phyloP scores from a whole-genome alignment of 129 eudicot genomes.

The Scalesia atractyloides region DNA sequence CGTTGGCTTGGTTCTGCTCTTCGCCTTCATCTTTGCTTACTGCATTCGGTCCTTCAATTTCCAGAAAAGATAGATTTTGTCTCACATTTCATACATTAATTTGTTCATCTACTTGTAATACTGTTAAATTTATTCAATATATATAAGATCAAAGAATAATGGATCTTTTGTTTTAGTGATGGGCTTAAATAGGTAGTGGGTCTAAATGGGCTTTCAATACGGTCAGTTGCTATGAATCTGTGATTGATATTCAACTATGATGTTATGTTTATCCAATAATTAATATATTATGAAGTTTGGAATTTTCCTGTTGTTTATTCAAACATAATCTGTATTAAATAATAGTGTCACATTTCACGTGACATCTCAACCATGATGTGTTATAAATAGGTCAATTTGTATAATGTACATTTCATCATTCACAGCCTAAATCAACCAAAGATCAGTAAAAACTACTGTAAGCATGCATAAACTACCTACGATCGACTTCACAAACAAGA shows the following conservation, averaged over 20 bases:
- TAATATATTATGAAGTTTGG: background rate
- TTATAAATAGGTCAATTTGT: too few relatives aligned
- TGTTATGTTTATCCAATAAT: too few relatives aligned
- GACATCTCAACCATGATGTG: slow-evolving; percentile 15
- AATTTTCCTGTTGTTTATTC: background rate
- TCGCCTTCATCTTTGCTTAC: slow-evolving; percentile 41
- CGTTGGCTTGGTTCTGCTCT: slow-evolving; percentile 32
- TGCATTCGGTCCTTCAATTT: slow-evolving; percentile 44
- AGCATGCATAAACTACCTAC: slow-evolving; percentile 50
- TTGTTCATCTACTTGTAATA: background rate
- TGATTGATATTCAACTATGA: too few relatives aligned
- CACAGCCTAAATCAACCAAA: slow-evolving; percentile 12
- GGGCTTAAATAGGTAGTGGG: too few relatives aligned
- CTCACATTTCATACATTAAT: background rate
- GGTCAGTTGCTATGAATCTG: too few relatives aligned
- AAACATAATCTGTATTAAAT: background rate
- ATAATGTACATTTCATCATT: slow-evolving; percentile 13
- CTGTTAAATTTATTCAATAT: background rate
- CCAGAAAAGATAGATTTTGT: slow-evolving; percentile 33
- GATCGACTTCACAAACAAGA: slow-evolving; percentile 47
- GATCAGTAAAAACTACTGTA: background rate
- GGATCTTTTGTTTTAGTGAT: too few relatives aligned
- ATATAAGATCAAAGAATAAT: background rate
- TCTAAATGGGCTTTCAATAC: too few relatives aligned
- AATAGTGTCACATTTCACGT: background rate